Evolutionary conservation across 306 rosid species (phyloP).

Genomic region (Urtica urens): DNA sequence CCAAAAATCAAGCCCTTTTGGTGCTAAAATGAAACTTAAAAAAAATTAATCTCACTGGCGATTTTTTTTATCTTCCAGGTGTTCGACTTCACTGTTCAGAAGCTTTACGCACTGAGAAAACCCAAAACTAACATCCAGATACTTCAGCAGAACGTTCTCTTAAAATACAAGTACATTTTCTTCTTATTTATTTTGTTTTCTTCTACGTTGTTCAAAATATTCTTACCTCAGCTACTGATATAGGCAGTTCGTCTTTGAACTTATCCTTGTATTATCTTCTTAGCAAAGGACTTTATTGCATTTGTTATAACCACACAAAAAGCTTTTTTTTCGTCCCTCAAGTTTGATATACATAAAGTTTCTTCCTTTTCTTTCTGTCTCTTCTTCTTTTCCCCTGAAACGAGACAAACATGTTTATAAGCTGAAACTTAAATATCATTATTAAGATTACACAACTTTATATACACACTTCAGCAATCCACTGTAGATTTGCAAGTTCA

Average conservation of each 20-base stretch:
- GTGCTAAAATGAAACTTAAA: neutral
- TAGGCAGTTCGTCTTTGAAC: neutral
- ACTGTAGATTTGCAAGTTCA: too few species aligned
- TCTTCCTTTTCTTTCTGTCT: too few species aligned
- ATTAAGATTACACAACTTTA: too few species aligned
- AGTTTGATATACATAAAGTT: too few species aligned
- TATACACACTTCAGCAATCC: too few species aligned
- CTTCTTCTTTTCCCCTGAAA: too few species aligned
- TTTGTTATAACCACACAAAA: neutral
- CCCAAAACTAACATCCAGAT: constrained; percentile 98
- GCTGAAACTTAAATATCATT: too few species aligned
- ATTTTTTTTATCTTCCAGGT: constrained; percentile 41
- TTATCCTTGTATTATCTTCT: neutral
- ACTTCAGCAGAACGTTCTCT: constrained; percentile 91
- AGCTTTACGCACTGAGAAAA: constrained; percentile 86
- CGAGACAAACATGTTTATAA: too few species aligned
- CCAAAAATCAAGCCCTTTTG: too few species aligned
- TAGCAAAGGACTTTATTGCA: neutral
- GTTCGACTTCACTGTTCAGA: constrained; percentile 91
- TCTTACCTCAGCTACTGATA: neutral
- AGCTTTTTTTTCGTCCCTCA: too few species aligned
- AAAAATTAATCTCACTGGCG: neutral
- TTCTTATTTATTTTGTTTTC: neutral
- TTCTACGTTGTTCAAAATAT: neutral
- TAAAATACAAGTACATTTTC: constrained; percentile 80